Base-by-base conservation (phyloP, 176 grass and related monocot genomes). In the Oryza meridionalis region DNA sequence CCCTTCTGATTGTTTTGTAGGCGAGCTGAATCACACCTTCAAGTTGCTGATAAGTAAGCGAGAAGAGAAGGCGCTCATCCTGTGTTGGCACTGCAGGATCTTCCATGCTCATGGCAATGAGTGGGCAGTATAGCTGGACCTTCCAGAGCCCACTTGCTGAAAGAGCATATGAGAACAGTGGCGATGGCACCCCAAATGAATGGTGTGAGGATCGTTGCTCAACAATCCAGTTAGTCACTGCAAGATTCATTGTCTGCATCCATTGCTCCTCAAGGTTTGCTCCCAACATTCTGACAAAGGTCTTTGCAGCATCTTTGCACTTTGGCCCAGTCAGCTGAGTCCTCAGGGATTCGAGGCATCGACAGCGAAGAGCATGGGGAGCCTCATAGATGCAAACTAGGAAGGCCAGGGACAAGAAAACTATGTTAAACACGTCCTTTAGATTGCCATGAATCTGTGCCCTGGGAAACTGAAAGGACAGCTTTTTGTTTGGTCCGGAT, bases 11-110 rank as follows among this genome's bases (percentile, higher is more conserved):
- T 51, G 81, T 87, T 80, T 80, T 96, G 78, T 96, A 96, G 77
- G 85, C 85, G 50, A 99, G 93, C 61, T 99, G 93, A 38, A 99
- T 77, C 24, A 99, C 96, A 24, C 89, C 85, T 90, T 99, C 97
- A 1, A 99, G 86, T 43, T 99, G 93, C 85, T 89, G 97, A 69
- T 96, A 99, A 45, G 59, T 89, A 24, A 99, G 85, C 73, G 93
- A 96, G 80, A 99, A 96, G 32, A 69, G 84, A 24, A 99, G 85
- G 5, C 89, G 86, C 64, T 99, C 96, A 81, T 99, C 93, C 55
- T 94, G 93, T 16, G 89, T 87, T 67, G 58, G 68, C 17, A 73
- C 82, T 32, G 73, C 83, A 73, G 91, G 87, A 63, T 99, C 91
- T 77, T 91, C 82, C 59, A 91, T 88, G 51, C 32, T 83, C 96